phyloP scores from a whole-genome alignment of 805 yeast genomes.

The Candida insectalens region DNA sequence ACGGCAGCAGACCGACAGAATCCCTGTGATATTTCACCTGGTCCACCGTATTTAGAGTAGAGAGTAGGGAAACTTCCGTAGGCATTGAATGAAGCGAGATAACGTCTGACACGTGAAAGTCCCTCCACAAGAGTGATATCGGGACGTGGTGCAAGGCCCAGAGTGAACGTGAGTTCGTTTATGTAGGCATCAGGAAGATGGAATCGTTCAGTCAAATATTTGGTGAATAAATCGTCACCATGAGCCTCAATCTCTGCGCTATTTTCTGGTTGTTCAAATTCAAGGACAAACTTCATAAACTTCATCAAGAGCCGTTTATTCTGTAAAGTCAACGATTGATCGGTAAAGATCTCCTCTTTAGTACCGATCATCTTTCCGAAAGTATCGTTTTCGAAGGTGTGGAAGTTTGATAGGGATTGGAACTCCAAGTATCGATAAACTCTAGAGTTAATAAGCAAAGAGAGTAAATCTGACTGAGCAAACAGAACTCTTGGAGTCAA shows the following conservation, averaged over 20 bases:
- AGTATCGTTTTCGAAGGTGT: slow-evolving; percentile 86
- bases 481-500: slow-evolving; percentile 80
- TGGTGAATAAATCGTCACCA: slow-evolving; percentile 43
- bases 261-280: slow-evolving; percentile 49
- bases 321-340: slow-evolving; percentile 62
- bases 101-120: slow-evolving; percentile 71
- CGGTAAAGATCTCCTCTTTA: slow-evolving; percentile 89
- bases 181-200: slow-evolving; percentile 65
- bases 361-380: slow-evolving; percentile 81
- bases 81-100: slow-evolving; percentile 75
- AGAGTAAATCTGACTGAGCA: slow-evolving; percentile 80
- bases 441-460: slow-evolving; percentile 69
- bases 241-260: slow-evolving; percentile 37
- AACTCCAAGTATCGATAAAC: slow-evolving; percentile 90
- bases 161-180: slow-evolving; percentile 75
- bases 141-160: slow-evolving; percentile 65
- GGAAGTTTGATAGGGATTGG: slow-evolving; percentile 80
- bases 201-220: slow-evolving; percentile 56
- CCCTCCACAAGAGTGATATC: slow-evolving; percentile 65
- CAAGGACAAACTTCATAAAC: slow-evolving; percentile 78
- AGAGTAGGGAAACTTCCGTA: slow-evolving; percentile 93
- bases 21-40: slow-evolving; percentile 93
- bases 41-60: slow-evolving; percentile 89
- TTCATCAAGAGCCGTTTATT: slow-evolving; percentile 85
- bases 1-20: slow-evolving; percentile 97